Base-by-base conservation (phyloP, 1,284 basidiomycete species). In the Austroboletus novae-zelandiae region DNA sequence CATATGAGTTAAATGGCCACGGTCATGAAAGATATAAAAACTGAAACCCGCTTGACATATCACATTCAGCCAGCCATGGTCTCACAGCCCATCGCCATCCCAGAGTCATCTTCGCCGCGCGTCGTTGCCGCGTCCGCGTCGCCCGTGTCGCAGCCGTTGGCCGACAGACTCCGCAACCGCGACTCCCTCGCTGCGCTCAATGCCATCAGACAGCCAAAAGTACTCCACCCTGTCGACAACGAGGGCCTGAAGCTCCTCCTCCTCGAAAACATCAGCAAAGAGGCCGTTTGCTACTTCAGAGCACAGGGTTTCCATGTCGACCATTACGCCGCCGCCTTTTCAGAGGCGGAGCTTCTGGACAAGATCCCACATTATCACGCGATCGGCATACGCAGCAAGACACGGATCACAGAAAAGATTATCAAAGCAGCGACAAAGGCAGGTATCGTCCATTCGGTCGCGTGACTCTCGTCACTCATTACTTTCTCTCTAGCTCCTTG, bases 371-470 rank as follows among this genome's bases (percentile, higher is more conserved):
- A 81, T 5, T 99, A 98, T 75, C 92, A 98, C 68, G 96, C 89
- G 53, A 86, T 99, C 60, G 96, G 96, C 56, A 99, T 99, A 70
- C 86, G 96, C 48, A 92, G 89, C 76, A 99, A 99, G 75, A 99
- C 97, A 51, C 97, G 91, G 73, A 90, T 99, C 60, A 98, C 96
- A 2, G 81, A 88, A 51, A 84, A 84, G 41, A 91, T 98, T 25
- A 84, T 99, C 66, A 86, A 90, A 61, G 89, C 91, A 29, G 91
- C 91, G 23, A 73, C 83, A 43, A 91, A 91, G 77, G 91, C 85
- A 62, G 48, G 74, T 50, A 10, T 55, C 14, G 37, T 43, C 53
- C 43, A 34, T 29, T 37, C 39, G 44, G 13, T 23, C 37, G 10
- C 18, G 15, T 18, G 20, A 23, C 20, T 23, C 40, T 42, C 31